Evolutionary conservation across 257 asterid genomes (phyloP).

Genomic region (Lavandula angustifolia): DNA sequence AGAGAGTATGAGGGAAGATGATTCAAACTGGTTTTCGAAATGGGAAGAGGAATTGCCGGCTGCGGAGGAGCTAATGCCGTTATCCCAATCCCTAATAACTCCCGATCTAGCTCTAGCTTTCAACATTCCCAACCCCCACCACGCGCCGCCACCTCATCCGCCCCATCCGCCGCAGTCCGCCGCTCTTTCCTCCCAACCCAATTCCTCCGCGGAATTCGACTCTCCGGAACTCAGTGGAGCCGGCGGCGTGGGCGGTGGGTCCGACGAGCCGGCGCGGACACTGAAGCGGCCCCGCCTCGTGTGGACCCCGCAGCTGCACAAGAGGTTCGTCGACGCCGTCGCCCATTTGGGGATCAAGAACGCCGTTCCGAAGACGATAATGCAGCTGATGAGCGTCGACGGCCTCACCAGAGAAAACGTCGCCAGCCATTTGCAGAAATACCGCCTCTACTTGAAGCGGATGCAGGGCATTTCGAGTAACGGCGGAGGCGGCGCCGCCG

Average conservation of each 20-base stretch:
- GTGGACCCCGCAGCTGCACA: conserved; percentile 66
- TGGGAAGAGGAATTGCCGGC: conserved; percentile 87
- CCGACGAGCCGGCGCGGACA: conserved; percentile 57
- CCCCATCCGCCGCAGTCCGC: conserved; percentile 43
- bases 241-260: conserved; percentile 28
- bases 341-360: conserved; percentile 56
- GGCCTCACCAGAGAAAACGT: conserved; percentile 57
- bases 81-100: conserved; percentile 73
- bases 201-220: conserved; percentile 66
- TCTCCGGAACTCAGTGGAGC: conserved; percentile 56
- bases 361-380: conserved; percentile 55
- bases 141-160: conserved; percentile 36
- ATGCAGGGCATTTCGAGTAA: conserved; percentile 47
- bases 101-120: conserved; percentile 77
- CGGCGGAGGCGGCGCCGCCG: conserved; percentile 29
- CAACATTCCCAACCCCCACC: conserved; percentile 54
- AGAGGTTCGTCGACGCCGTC: conserved; percentile 57
- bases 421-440: conserved; percentile 65
- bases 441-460: conserved; percentile 52
- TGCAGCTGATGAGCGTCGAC: conserved; percentile 62
- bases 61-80: conserved; percentile 76
- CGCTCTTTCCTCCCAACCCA: conserved; percentile 52
- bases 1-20: conserved; percentile 70
- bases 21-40: conserved; percentile 76
- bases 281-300: conserved; percentile 59